A percentile compares a stretch with the other conserved stretches of the same genome.
Conservation (phyloP, 805 yeast species). For the Yueomyces sp. region DNA sequence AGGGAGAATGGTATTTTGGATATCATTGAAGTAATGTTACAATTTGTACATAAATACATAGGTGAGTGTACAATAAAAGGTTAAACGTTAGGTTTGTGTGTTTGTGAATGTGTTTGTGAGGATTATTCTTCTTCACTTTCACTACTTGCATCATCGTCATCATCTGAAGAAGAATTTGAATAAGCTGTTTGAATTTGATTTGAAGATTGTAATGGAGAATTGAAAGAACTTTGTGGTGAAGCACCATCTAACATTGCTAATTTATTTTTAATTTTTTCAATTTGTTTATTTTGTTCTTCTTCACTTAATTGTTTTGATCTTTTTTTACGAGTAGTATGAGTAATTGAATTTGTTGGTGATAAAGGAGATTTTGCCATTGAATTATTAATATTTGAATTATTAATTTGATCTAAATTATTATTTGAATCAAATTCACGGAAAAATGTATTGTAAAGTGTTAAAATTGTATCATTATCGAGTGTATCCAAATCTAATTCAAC, state of each 20-base stretch:
- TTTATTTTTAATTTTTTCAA: slow-evolving; percentile 59
- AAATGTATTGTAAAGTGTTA: slow-evolving; percentile 75
- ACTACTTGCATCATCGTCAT: slow-evolving; percentile 45
- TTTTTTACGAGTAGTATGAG: slow-evolving; percentile 22
- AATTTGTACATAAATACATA: not conserved
- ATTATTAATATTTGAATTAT: slow-evolving; percentile 1
- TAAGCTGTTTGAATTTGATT: slow-evolving; percentile 2
- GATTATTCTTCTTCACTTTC: slow-evolving; percentile 60
- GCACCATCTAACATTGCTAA: slow-evolving; percentile 58
- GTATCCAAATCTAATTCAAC: slow-evolving; percentile 94
- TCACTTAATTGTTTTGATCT: slow-evolving; percentile 48
- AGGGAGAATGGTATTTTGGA: not conserved
- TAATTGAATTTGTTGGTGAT: slow-evolving; percentile 15
- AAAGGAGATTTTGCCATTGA: slow-evolving; percentile 9
- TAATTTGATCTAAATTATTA: not conserved
- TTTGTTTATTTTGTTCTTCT: slow-evolving; percentile 53
- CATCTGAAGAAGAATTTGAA: slow-evolving; percentile 16
- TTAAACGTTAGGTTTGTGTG: not conserved
- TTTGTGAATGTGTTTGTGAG: not conserved
- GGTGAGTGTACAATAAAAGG: too few relatives aligned
- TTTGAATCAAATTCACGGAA: slow-evolving; percentile 32
- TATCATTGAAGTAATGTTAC: not conserved
- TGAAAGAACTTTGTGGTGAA: slow-evolving; percentile 24
- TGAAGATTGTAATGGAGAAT: slow-evolving; percentile 1
- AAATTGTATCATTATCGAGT: slow-evolving; percentile 69